Base-by-base conservation (phyloP, 352 stramenopile genomes). In the Globisporangium spinosum region DNA sequence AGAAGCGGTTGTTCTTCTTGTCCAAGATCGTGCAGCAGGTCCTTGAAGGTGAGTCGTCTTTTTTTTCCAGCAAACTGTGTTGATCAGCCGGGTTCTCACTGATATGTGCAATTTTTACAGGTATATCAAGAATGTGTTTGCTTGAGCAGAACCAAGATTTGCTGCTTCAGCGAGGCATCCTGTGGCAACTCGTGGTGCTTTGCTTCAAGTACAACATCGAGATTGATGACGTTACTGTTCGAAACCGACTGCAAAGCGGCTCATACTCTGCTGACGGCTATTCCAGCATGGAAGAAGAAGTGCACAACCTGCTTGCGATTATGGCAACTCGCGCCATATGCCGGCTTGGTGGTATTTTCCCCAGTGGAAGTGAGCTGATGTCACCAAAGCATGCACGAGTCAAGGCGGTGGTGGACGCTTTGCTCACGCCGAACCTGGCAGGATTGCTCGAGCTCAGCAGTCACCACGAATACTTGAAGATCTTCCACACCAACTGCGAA, bases 381-480 rank as follows among this genome's bases (percentile, higher is more conserved):
- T 85, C 77, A 0, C 82, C 85, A 7, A 57, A 64, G 25, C 82
- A 93, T 67, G 22, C 65, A 23, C 38, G 73, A 6, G 67, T 91
- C n/a, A 76, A 78, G 7, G 73, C 72, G 15, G 76, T 85, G 45
- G 49, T 77, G 1, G 73, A 92, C 61, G 67, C 85, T 0, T 59
- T 95, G 8, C 76, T 96, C 67, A 95, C 87, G 7, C 89, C 89
- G 3, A 95, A 93, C 57, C 66, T 95, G 32, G 78, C 86, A 9
- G 62, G 72, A 3, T 64, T 94, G 22, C 65, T 95, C 45, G 40
- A 82, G 23, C 65, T 93, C 0, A 86, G 78, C 34, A 93, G 75
- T 47, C 85, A 91, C 45, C 79, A 93, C 64, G 87, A 94, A 64
- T 96, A 94, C 51, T 70, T 96, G 45, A 92, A 91, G 68, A 74